These are phyloP conservation scores for Paecilomyces formosus DNA, from an alignment of 2,329 filamentous ascomycete species.

Conservation along the genomic window DNA sequence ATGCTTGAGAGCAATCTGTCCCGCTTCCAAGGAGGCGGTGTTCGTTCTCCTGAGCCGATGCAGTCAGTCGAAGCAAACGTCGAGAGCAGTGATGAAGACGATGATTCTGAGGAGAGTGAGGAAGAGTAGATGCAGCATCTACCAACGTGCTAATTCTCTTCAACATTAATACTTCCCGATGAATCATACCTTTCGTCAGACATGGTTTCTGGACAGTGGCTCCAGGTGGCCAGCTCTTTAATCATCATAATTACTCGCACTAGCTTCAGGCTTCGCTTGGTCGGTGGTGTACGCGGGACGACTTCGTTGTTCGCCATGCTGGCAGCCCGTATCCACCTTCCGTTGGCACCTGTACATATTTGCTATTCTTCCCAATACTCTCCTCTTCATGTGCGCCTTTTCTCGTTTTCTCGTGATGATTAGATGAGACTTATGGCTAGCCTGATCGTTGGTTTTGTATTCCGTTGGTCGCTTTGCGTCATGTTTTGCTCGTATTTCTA, in stretches of 20 bases:
- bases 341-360: neutral
- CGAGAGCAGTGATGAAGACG: constrained; percentile 42
- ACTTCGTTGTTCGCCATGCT: neutral
- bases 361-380: neutral
- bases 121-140: constrained; percentile 32
- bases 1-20: constrained; percentile 40
- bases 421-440: constrained; percentile 8
- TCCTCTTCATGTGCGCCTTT: constrained; percentile 8
- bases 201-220: neutral
- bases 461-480: neutral
- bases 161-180: neutral
- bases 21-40: constrained; percentile 36
- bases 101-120: constrained; percentile 43
- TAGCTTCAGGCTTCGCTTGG: neutral
- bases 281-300: neutral
- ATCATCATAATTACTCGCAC: neutral
- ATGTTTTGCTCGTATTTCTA: constrained; percentile 1
- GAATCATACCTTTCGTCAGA: neutral
- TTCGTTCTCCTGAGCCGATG: constrained; percentile 35
- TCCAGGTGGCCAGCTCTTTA: neutral
- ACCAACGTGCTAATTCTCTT: neutral
- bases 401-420: constrained; percentile 5
- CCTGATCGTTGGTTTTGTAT: constrained; percentile 4
- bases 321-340: neutral
- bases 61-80: constrained; percentile 34